These are phyloP conservation scores for Paramecium pentaurelia DNA, from an alignment of 73 alveolate species.

Conservation along the genomic window DNA sequence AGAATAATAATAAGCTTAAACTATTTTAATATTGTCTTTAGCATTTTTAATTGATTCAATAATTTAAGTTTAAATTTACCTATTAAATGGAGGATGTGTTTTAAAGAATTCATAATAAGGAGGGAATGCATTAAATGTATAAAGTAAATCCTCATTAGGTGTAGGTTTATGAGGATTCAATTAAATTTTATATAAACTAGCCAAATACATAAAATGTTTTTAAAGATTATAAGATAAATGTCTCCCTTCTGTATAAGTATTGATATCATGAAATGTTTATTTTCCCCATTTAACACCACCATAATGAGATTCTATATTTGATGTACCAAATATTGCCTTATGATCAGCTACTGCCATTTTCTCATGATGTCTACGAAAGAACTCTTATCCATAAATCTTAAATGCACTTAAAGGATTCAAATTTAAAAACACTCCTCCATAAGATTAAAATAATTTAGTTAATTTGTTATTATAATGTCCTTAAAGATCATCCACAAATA, in stretches of 20 bases:
- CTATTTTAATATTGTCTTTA: slow-evolving; percentile 36
- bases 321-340: slow-evolving; percentile 61
- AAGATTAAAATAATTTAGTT: no score
- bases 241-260: slow-evolving; percentile 24
- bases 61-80: slow-evolving; percentile 49
- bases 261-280: slow-evolving; percentile 53
- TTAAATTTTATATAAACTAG: slow-evolving; percentile 43
- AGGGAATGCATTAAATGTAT: background rate
- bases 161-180: background rate
- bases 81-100: slow-evolving; percentile 25
- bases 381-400: background rate
- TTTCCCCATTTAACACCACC: slow-evolving; percentile 58
- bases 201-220: slow-evolving; percentile 38
- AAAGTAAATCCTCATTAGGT: background rate
- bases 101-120: slow-evolving; percentile 29
- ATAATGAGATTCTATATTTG: slow-evolving; percentile 59
- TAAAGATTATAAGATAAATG: slow-evolving; percentile 6
- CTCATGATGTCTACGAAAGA: slow-evolving; percentile 48
- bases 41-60: slow-evolving; percentile 40
- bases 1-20: slow-evolving; percentile 60
- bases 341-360: slow-evolving; percentile 61
- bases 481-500: slow-evolving; percentile 36
- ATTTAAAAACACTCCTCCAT: background rate
- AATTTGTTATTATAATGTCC: background rate
- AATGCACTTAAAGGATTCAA: background rate